Conservation (phyloP, 148 eudicot genomes). For the Silene latifolia region DNA sequence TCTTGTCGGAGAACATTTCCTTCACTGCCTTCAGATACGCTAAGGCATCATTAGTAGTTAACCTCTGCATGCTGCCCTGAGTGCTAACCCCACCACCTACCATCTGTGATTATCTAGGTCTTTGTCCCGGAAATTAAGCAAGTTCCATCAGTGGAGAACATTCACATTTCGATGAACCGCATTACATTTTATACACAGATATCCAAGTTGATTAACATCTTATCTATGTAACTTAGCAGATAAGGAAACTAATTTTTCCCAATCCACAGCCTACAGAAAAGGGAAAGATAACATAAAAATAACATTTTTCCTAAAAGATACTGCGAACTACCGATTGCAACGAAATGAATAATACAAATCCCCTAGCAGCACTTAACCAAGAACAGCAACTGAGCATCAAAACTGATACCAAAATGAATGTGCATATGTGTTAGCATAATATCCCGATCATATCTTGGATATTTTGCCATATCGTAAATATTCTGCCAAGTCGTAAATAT, state of each 20-base stretch:
- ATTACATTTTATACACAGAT: neutral
- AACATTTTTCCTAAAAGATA: conserved; percentile 14
- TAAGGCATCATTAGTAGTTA: conserved; percentile 84
- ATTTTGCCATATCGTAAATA: too few relatives aligned
- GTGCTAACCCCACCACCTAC: conserved; percentile 43
- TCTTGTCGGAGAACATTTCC: conserved; percentile 82
- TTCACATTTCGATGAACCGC: neutral
- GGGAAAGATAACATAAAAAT: conserved; percentile 1
- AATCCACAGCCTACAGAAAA: neutral
- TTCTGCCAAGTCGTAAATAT: too few relatives aligned
- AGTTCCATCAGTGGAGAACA: conserved; percentile 4
- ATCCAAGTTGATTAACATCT: neutral
- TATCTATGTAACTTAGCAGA: neutral
- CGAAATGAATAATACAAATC: neutral
- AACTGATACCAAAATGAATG: neutral
- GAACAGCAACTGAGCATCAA: neutral
- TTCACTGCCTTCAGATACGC: conserved; percentile 86
- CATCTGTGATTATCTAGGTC: conserved; percentile 51
- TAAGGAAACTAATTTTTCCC: neutral
- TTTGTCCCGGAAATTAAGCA: conserved; percentile 28
- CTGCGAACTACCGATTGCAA: neutral
- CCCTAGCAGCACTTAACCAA: conserved; percentile 7
- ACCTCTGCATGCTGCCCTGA: conserved; percentile 43
- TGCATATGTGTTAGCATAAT: too few relatives aligned
- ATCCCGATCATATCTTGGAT: too few relatives aligned